Evolutionary conservation across 805 yeast species (phyloP).

Genomic region (Candida manassasensis): DNA sequence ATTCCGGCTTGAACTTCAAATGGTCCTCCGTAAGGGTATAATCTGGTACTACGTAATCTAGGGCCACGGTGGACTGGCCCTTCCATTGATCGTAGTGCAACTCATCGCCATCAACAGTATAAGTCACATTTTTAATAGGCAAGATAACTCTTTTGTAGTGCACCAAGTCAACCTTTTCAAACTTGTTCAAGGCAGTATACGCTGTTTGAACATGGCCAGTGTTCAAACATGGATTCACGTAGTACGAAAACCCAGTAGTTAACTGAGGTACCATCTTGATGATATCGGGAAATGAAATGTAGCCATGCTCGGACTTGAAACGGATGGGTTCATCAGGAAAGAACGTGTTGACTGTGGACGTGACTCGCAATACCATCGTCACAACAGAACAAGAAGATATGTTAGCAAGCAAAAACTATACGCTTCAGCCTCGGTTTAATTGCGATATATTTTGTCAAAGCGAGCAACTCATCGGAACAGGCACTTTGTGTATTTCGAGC

Average conservation of each 20-base stretch:
- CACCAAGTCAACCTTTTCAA: conserved; percentile 37
- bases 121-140: conserved; percentile 22
- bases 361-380: conserved; percentile 10
- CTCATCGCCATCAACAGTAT: conserved; percentile 22
- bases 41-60: conserved; percentile 39
- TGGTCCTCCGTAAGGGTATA: conserved; percentile 14
- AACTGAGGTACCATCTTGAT: conserved; percentile 40
- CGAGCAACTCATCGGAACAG: too few relatives aligned
- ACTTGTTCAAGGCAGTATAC: conserved; percentile 42
- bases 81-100: conserved; percentile 37
- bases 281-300: conserved; percentile 25
- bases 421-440: too few relatives aligned
- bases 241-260: conserved; percentile 30
- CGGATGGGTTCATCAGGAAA: conserved; percentile 21
- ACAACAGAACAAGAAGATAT: too few relatives aligned
- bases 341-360: conserved; percentile 21
- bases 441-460: too few relatives aligned
- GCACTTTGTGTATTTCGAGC: too few relatives aligned
- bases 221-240: conserved; percentile 42
- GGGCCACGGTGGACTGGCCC: conserved; percentile 43
- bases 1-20: conserved; percentile 32
- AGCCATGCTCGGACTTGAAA: conserved; percentile 10
- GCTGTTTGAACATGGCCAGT: conserved; percentile 50
- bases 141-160: conserved; percentile 43
- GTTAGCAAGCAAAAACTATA: too few relatives aligned